Evolutionary conservation across 192 early-diverging fungal genomes (phyloP), one percentile per base, ranked within the genome.

Genomic region (Chytriomyces confervae): DNA sequence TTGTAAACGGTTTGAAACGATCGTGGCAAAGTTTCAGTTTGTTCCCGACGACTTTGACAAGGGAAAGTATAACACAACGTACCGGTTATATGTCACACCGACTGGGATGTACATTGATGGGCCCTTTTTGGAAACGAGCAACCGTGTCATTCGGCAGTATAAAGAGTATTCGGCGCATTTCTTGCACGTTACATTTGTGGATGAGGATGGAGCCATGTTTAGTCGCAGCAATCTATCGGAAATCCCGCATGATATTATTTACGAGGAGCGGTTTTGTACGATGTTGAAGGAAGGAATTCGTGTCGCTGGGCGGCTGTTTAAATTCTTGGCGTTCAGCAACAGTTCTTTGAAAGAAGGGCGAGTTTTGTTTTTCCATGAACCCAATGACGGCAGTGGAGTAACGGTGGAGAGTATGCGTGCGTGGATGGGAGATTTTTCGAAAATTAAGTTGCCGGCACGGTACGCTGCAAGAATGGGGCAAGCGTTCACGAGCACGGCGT

Each of bases 361-460:
- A 85, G 44, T 92, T 86, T 23, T 95, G 91, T 93, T 93, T 93
- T 75, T 95, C 92, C 86, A 86, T 43, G 80, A 87, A 10, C 81
- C 80, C 18, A 48, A 50, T 7, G 79, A 79, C 5, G 64, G 77
- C 49, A 66, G 23, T 29, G 16, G 8, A 8, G 72, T 89, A 4
- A 84, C 80, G 9, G 86, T 84, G 0, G 82, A 88, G 51, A 67
- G 73, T 43, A 92, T 95, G 51, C 84, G 87, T 4, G 36, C 61
- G 0, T 90, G 90, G 88, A 94, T 95, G 91, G 94, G 94, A 11
- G 78, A 89, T 43, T 94, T 95, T 63, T 85, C 82, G 0, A 78
- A 80, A 24, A 91, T 91, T 63, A 86, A 84, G 36, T 87, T 84
- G 50, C 90, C 92, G 5, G 93, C 93, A 7, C 91, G 91, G 57